Evolutionary conservation across 768 basidiomycete genomes (phyloP).

Genomic region (Terana coerulea): DNA sequence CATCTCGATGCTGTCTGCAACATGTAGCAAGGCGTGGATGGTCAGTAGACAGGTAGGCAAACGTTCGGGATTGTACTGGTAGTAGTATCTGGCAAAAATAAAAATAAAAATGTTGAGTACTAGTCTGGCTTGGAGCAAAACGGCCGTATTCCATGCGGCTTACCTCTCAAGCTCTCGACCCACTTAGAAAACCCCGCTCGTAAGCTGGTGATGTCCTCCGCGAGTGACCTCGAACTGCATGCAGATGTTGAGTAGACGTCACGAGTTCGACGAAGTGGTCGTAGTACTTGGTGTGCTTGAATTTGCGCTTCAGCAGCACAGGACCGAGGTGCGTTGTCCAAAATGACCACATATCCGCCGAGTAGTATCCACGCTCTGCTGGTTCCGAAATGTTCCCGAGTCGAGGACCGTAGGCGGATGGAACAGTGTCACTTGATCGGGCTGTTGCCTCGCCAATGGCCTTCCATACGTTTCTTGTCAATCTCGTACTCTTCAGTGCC

Average conservation of each 20-base stretch:
- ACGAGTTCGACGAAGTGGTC: conserved; percentile 40
- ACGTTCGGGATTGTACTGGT: conserved; percentile 21
- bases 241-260: conserved; percentile 31
- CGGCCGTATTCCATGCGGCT: conserved; percentile 12
- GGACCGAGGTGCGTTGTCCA: conserved; percentile 40
- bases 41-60: conserved; percentile 29
- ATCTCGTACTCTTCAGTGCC: conserved; percentile 28
- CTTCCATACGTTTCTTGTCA: conserved; percentile 33
- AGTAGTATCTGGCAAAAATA: conserved; percentile 22
- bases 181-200: conserved; percentile 30
- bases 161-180: conserved; percentile 39
- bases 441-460: conserved; percentile 33
- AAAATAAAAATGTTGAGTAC: not conserved
- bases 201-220: conserved; percentile 11
- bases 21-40: conserved; percentile 30
- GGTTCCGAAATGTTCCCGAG: conserved; percentile 31
- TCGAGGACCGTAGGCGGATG: conserved; percentile 33
- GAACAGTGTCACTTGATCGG: conserved; percentile 33
- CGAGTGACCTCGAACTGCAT: conserved; percentile 34
- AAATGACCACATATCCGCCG: conserved; percentile 37
- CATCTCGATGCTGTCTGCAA: conserved; percentile 24
- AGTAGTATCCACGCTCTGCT: conserved; percentile 22
- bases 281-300: conserved; percentile 32
- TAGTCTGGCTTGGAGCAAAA: too few relatives aligned
- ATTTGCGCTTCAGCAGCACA: conserved; percentile 31